These are phyloP conservation scores for Ophiostoma sp. DNA, from an alignment of 2,329 filamentous ascomycete genomes.

Conservation along the genomic window DNA sequence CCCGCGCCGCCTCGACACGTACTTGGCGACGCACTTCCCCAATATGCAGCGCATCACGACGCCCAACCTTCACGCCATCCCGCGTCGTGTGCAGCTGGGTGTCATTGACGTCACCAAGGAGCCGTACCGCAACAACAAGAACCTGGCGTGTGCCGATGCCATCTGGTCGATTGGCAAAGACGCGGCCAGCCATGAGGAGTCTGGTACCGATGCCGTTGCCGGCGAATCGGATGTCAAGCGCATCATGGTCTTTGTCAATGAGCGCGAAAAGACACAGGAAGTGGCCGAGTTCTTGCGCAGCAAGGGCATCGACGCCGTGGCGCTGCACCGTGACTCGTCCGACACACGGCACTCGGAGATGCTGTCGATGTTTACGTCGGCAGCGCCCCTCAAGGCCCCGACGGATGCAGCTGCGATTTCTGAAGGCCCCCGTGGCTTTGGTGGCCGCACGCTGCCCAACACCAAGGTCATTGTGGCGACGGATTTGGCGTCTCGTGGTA, in stretches of 20 bases:
- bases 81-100: constrained; percentile 87
- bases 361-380: constrained; percentile 69
- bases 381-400: constrained; percentile 41
- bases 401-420: constrained; percentile 18
- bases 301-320: constrained; percentile 86
- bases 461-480: constrained; percentile 93
- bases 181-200: constrained; percentile 54
- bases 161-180: constrained; percentile 93
- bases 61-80: constrained; percentile 93
- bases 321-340: constrained; percentile 80
- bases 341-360: constrained; percentile 76
- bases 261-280: constrained; percentile 59
- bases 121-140: constrained; percentile 92
- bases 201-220: constrained; percentile 44
- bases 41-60: constrained; percentile 84
- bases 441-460: constrained; percentile 62
- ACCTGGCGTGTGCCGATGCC: constrained; percentile 88
- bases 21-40: constrained; percentile 79
- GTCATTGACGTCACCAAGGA: constrained; percentile 89
- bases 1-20: constrained; percentile 81
- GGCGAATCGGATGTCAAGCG: constrained; percentile 70
- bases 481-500: constrained; percentile 86
- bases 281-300: constrained; percentile 74
- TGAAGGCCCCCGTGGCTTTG: constrained; percentile 26
- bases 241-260: constrained; percentile 49